Conservation (phyloP, 1,284 basidiomycete genomes). For the Mrakiaceae sp. region DNA sequence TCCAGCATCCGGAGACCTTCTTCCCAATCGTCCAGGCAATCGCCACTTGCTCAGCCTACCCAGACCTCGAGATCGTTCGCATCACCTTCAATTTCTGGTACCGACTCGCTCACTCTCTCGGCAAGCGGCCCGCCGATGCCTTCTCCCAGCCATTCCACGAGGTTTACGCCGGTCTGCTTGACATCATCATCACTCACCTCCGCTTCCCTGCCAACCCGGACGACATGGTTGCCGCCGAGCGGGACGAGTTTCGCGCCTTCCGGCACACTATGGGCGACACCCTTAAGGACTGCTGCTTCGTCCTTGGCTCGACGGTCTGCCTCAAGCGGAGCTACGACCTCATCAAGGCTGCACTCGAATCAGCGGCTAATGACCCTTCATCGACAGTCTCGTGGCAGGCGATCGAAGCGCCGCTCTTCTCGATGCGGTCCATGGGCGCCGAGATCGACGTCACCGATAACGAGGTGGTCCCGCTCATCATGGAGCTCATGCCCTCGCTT, state of each 20-base stretch:
- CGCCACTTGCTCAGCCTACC: constrained; percentile 83
- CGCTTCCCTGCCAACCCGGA: constrained; percentile 80
- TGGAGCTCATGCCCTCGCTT: constrained; percentile 84
- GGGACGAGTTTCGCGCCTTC: constrained; percentile 88
- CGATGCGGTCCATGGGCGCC: constrained; percentile 96
- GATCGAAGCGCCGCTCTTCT: constrained; percentile 94
- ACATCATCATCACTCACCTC: constrained; percentile 78
- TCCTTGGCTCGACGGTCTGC: constrained; percentile 79
- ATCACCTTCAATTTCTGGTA: constrained; percentile 99
- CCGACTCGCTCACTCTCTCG: constrained; percentile 70
- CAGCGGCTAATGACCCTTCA: constrained; percentile 25
- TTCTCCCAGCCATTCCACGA: constrained; percentile 51
- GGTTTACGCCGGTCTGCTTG: constrained; percentile 74
- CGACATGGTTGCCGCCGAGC: constrained; percentile 65
- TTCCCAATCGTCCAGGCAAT: constrained; percentile 91
- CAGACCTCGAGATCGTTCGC: constrained; percentile 89
- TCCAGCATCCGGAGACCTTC: constrained; percentile 80
- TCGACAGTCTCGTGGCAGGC: constrained; percentile 68
- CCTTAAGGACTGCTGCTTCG: constrained; percentile 95
- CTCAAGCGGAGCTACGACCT: constrained; percentile 69
- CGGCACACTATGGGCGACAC: constrained; percentile 98
- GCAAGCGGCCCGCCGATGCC: constrained; percentile 39
- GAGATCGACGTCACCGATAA: constrained; percentile 78
- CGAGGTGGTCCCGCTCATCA: constrained; percentile 80
- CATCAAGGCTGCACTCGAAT: constrained; percentile 57